Evolutionary conservation across 345 rosid species (phyloP).

Genomic region (Rubroshorea leprosula): DNA sequence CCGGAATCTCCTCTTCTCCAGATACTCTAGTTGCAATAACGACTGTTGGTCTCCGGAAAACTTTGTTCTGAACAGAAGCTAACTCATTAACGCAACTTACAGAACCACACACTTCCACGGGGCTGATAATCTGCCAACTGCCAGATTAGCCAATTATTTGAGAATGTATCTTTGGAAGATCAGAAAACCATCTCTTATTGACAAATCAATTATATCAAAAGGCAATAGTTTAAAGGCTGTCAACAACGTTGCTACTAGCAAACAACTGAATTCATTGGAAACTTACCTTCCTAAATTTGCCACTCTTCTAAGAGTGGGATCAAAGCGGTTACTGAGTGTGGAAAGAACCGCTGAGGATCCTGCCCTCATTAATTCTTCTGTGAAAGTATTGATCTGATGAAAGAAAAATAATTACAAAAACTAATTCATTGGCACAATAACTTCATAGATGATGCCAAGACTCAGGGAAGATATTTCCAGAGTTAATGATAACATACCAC

Average conservation of each 20-base stretch:
- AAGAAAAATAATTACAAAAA: background rate
- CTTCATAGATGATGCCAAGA: background rate
- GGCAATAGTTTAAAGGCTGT: background rate
- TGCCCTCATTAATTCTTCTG: constrained; percentile 34
- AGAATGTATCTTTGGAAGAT: background rate
- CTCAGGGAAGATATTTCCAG: background rate
- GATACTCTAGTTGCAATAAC: constrained; percentile 30
- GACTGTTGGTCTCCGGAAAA: constrained; percentile 33
- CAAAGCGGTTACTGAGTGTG: constrained; percentile 26
- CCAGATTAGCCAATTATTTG: constrained; percentile 8
- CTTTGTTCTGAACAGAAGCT: constrained; percentile 30
- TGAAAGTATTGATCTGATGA: constrained; percentile 28
- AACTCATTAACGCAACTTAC: constrained; percentile 25
- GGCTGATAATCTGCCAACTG: constrained; percentile 49
- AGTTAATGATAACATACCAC: constrained; percentile 22
- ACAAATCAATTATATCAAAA: background rate
- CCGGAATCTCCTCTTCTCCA: constrained; percentile 44
- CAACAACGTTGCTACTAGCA: background rate
- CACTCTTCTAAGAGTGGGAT: constrained; percentile 28
- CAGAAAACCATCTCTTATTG: background rate
- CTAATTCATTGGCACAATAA: background rate
- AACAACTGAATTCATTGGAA: background rate
- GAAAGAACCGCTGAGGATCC: constrained; percentile 33
- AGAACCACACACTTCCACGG: constrained; percentile 36
- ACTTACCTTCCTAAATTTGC: constrained; percentile 40